A percentile compares a stretch with the other conserved stretches of the same genome.
Evolutionary conservation across 108 stramenopile genomes (phyloP).

Genomic region (Cyclotella cryptica): DNA sequence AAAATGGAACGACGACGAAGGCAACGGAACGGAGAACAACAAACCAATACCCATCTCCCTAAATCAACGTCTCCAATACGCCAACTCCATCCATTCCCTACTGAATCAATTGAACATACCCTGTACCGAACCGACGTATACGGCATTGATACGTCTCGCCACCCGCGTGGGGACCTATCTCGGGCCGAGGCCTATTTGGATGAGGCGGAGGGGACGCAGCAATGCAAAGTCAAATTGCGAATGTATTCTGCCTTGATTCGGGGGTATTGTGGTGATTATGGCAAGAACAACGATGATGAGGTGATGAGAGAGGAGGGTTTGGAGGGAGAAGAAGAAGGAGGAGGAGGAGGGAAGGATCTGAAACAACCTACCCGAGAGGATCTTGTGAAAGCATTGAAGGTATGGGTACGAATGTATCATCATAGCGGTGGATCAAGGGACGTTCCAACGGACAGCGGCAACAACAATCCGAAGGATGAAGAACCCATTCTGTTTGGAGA

Average conservation of each 20-base stretch:
- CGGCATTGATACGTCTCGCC: slow-evolving; percentile 78
- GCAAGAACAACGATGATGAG: slow-evolving; percentile 9
- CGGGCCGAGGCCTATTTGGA: slow-evolving; percentile 60
- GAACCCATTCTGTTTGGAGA: slow-evolving; percentile 38
- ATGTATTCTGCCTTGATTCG: slow-evolving; percentile 71
- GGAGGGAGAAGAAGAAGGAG: background rate
- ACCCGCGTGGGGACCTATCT: slow-evolving; percentile 56
- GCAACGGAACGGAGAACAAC: no score
- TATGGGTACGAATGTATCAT: slow-evolving; percentile 69
- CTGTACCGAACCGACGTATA: slow-evolving; percentile 81
- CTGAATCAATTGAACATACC: slow-evolving; percentile 68
- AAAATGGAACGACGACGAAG: background rate
- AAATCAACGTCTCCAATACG: slow-evolving; percentile 51
- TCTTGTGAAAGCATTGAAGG: slow-evolving; percentile 53
- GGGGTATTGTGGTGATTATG: slow-evolving; percentile 65
- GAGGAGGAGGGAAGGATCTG: background rate
- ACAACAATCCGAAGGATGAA: no score
- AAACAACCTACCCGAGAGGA: slow-evolving; percentile 26
- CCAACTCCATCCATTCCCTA: slow-evolving; percentile 70
- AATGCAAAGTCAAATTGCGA: slow-evolving; percentile 82
- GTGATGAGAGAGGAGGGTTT: background rate
- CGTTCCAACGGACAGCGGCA: slow-evolving; percentile 9
- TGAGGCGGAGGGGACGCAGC: slow-evolving; percentile 69
- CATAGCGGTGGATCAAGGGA: slow-evolving; percentile 41
- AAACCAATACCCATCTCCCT: background rate